Conservation (phyloP, 2,329 filamentous ascomycete species). For the Aureobasidium mangrovei region DNA sequence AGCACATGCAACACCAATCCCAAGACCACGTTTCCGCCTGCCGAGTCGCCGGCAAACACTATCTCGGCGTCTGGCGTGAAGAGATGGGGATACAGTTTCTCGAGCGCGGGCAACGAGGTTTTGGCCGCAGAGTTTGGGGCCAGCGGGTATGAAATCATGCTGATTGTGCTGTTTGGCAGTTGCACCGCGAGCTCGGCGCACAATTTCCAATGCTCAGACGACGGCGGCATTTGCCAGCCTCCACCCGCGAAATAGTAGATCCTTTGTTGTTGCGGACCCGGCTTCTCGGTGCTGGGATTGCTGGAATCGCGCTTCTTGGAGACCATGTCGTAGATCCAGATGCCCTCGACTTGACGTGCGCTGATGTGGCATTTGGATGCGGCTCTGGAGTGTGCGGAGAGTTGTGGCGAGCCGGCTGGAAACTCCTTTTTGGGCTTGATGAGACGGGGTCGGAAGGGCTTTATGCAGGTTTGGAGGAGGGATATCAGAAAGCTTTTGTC, state of each 20-base stretch:
- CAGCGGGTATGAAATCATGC: conserved; percentile 45
- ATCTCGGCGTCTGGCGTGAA: conserved; percentile 31
- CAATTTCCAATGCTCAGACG: conserved; percentile 45
- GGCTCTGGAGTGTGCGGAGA: conserved; percentile 30
- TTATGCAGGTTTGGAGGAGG: conserved; percentile 31
- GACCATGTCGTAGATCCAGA: conserved; percentile 39
- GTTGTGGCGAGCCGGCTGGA: conserved; percentile 33
- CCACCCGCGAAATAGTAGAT: conserved; percentile 50
- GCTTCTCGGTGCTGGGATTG: conserved; percentile 11
- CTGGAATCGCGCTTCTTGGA: conserved; percentile 17
- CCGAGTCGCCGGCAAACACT: conserved; percentile 47
- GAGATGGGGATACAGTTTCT: conserved; percentile 36
- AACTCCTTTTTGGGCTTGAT: conserved; percentile 24
- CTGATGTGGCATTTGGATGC: conserved; percentile 29
- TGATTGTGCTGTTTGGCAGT: conserved; percentile 35
- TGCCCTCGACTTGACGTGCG: conserved; percentile 34
- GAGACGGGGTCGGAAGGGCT: conserved; percentile 30
- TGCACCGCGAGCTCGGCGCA: conserved; percentile 37
- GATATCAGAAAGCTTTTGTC: conserved; percentile 29
- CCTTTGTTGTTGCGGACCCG: conserved; percentile 16
- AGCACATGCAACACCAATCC: conserved; percentile 33
- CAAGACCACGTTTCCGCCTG: conserved; percentile 47
- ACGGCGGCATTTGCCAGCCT: conserved; percentile 46
- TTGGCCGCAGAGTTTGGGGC: conserved; percentile 46
- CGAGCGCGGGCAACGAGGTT: conserved; percentile 39